phyloP scores from a whole-genome alignment of 164 flowering plant genomes.

The Akebia trifoliata region DNA sequence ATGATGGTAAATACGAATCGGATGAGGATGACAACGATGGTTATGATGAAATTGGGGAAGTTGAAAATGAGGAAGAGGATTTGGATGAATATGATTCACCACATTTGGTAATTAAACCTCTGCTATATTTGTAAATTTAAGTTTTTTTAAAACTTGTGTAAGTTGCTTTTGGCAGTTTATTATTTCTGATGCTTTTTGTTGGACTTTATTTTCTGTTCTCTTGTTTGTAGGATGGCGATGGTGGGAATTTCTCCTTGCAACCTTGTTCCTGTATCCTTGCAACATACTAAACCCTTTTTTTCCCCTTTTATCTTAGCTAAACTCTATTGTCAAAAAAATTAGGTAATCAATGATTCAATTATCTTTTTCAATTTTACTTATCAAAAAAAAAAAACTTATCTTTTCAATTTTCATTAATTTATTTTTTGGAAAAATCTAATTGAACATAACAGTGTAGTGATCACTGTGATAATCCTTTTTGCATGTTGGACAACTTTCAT shows the following conservation, averaged over 20 bases:
- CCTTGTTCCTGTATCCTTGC: conserved; percentile 58
- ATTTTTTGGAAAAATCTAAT: too few relatives aligned
- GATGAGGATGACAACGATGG: conserved; percentile 31
- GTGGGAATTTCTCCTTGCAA: conserved; percentile 32
- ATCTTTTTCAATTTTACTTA: too few relatives aligned
- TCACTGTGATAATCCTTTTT: too few relatives aligned
- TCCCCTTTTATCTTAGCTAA: neutral
- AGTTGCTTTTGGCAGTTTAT: neutral
- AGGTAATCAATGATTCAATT: neutral
- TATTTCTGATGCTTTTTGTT: neutral
- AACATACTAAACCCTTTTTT: neutral
- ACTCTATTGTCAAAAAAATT: neutral
- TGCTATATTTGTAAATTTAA: neutral
- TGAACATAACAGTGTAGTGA: too few relatives aligned
- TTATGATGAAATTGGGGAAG: conserved; percentile 46
- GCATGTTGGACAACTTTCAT: too few relatives aligned
- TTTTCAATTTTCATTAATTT: too few relatives aligned
- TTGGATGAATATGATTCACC: conserved; percentile 38
- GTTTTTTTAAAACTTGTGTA: conserved; percentile 1
- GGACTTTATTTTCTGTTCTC: conserved; percentile 4
- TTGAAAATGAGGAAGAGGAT: conserved; percentile 45
- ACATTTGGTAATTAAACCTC: conserved; percentile 26
- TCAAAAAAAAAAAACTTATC: too few relatives aligned
- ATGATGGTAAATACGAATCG: conserved; percentile 41
- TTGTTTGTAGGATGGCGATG: conserved; percentile 41